Percentiles rank a stretch among this genome's conserved stretches.
These are phyloP conservation scores for Fusarium ramigenum DNA, from an alignment of 2,329 filamentous ascomycete genomes.

Conservation along the genomic window DNA sequence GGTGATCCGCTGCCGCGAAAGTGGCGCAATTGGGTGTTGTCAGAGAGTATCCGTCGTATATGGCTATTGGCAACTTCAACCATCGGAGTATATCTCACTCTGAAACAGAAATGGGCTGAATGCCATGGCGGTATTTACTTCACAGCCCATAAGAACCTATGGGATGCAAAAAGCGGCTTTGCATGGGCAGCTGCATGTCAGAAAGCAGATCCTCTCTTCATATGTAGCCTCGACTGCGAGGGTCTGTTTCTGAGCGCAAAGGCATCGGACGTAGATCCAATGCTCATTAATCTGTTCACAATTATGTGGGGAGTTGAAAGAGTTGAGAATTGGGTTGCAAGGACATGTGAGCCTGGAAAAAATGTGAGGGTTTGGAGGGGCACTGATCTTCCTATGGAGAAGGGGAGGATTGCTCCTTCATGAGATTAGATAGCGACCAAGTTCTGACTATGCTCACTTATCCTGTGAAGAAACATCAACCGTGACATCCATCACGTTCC, in stretches of 20 bases:
- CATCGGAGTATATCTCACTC: not conserved
- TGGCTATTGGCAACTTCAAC: slow-evolving; percentile 8
- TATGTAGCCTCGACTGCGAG: slow-evolving; percentile 12
- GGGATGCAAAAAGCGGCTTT: not conserved
- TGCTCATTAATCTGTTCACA: slow-evolving; percentile 1
- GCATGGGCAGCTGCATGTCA: not conserved
- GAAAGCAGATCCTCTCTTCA: not conserved
- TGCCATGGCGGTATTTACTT: slow-evolving; percentile 5
- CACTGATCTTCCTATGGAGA: not conserved
- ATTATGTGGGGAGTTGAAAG: slow-evolving; percentile 21
- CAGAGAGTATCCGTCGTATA: slow-evolving; percentile 7
- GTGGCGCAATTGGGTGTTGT: slow-evolving; percentile 7
- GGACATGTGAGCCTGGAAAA: not conserved
- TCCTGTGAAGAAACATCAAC: not conserved
- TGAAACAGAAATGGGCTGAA: slow-evolving; percentile 11
- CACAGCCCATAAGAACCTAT: not conserved
- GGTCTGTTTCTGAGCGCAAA: slow-evolving; percentile 1
- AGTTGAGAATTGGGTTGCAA: slow-evolving; percentile 14
- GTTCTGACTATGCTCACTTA: too few species aligned
- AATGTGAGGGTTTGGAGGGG: not conserved
- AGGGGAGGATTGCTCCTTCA: not conserved
- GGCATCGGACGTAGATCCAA: not conserved
- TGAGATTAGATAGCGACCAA: too few species aligned
- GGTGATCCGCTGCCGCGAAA: not conserved
- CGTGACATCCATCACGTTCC: not conserved